Evolutionary conservation across 805 yeast species (phyloP), one percentile per base, ranked within the genome.

Genomic region (Tetrapisispora nanseiensis): DNA sequence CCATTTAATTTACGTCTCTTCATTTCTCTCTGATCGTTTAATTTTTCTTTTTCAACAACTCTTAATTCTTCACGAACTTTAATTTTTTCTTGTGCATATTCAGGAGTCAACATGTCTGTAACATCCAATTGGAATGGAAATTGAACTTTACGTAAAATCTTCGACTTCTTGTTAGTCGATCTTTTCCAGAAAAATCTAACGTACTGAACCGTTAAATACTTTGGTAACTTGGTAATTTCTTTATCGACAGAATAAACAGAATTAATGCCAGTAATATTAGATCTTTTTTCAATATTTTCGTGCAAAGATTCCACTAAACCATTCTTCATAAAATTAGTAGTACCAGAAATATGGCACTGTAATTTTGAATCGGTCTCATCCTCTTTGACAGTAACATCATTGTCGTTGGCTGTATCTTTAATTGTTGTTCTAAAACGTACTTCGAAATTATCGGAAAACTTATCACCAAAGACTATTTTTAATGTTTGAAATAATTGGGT

Each of bases 151-250:
- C 98, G 80, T 61, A 92, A 71, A 59, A 92, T 92, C 66, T 92
- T 92, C 16, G 95, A 83, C 68, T 92, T 92, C 65, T 82, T 84
- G 50, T 76, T 77, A 3, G 94, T 84, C 44, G 90, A 95, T 58
- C 90, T 76, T 60, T 90, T 85, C 98, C 98, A 92, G 63, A 79
- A 92, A 61, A 92, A 92, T 57, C 99, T 76, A 48, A 92, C 92
- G 65, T 84, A 92, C 60, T 92, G 95, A 33, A 92, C 86, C 9
- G 90, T 84, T 52, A 92, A 70, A 59, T 81, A 82, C 56, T 84
- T 81, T 45, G 99, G 99, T 50, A 92, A 68, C 58, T 83, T 78
- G 1, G 82, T 74, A 44, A 92, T 82, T 41, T 74, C 63, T 45
- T 62, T 67, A 26, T 57, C 61, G 35, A 86, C 72, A 50, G 78